Evolutionary conservation across 2,329 filamentous ascomycete genomes (phyloP), one percentile per base, ranked within the genome.

Genomic region (Epichloe uncinata): DNA sequence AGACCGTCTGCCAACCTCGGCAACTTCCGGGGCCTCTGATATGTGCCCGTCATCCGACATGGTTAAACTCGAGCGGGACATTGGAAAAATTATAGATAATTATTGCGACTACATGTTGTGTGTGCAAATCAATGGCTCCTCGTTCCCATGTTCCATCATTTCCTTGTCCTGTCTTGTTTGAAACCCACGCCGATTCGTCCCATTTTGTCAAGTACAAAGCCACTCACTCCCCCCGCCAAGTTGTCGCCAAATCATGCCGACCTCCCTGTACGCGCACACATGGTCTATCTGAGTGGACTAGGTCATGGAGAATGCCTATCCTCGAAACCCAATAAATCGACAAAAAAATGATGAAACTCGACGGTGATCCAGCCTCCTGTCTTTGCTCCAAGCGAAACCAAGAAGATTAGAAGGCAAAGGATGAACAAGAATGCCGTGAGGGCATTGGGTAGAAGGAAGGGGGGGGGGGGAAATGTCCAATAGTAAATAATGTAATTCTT

Each of bases 341-440:
- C 13, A 41, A 5, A 11, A n/a, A 11, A n/a, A 3, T 16, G 8
- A 41, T 13, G 33, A 11, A 45, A 46, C 16, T 48, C 34, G 41
- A 51, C 45, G 22, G 37, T 44, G 40, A 48, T 44, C 49, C 44
- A 40, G 49, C 45, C 38, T 44, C 40, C 45, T 43, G 38, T 34
- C 45, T 47, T 47, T 44, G 16, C 26, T 34, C 41, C 13, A 16
- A 42, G 11, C 22, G 22, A 43, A 26, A 4, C 20, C 35, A 13
- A n/a, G 15, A 30, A 5, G 36, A 37, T 5, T 30, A 33, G 9
- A 38, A 43, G 15, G n/a, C 15, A 1, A 11, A 38, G 4, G 20
- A 22, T 22, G 13, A 34, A 20, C 22, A 37, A 33, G 16, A 26
- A 33, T 33, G 37, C 15, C 26, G 5, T 8, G n/a, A 35, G 37